Evolutionary conservation across 257 asterid species (phyloP).

Genomic region (Solanum medicagineum): DNA sequence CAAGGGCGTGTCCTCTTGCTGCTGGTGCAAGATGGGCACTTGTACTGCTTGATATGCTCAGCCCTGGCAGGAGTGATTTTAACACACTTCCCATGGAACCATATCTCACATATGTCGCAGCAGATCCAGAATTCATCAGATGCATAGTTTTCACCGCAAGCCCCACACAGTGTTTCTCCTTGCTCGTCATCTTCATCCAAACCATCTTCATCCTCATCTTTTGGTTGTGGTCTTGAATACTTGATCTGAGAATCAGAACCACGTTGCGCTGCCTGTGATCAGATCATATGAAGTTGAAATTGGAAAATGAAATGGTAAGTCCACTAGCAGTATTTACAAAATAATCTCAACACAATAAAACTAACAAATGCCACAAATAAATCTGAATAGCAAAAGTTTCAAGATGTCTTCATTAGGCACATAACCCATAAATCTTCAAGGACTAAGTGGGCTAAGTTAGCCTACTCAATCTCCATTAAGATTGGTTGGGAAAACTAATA

Average conservation of each 20-base stretch:
- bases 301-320: neutral
- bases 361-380: neutral
- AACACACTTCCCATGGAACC: conserved; percentile 89
- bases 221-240: conserved; percentile 25
- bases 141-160: conserved; percentile 62
- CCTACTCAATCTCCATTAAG: neutral
- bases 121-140: conserved; percentile 74
- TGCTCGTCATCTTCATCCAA: conserved; percentile 50
- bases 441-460: neutral
- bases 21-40: conserved; percentile 54
- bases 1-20: conserved; percentile 57
- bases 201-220: conserved; percentile 34
- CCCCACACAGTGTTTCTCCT: conserved; percentile 54
- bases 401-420: neutral
- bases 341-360: neutral
- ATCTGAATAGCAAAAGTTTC: neutral
- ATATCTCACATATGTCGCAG: conserved; percentile 70
- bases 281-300: neutral
- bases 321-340: neutral
- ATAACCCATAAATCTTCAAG: neutral
- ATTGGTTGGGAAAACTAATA: neutral
- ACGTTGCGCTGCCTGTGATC: neutral
- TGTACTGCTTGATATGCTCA: conserved; percentile 86
- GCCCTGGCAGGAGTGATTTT: conserved; percentile 84
- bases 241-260: conserved; percentile 24